A percentile compares a stretch with the other conserved stretches of the same genome.
These are phyloP conservation scores for Polyporus tsugae DNA, from an alignment of 1,284 basidiomycete genomes.

Conservation along the genomic window DNA sequence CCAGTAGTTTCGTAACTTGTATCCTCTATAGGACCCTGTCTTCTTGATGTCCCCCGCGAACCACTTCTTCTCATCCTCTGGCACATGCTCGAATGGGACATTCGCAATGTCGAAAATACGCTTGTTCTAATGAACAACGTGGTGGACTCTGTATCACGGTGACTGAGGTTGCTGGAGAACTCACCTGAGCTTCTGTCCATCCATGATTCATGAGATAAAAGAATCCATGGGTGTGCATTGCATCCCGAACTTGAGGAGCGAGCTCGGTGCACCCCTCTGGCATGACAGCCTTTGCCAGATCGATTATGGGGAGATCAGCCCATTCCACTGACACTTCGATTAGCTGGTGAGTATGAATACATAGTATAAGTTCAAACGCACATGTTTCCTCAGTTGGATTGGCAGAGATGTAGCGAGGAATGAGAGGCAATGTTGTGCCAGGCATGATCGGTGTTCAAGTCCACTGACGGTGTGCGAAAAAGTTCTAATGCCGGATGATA, in stretches of 20 bases:
- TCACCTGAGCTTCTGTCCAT: conserved; percentile 52
- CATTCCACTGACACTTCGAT: conserved; percentile 66
- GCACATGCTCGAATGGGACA: conserved; percentile 58
- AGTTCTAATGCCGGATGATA: not conserved
- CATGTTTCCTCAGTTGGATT: conserved; percentile 43
- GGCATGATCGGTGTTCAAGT: not conserved
- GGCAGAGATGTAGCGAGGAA: conserved; percentile 45
- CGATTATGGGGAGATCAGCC: conserved; percentile 70
- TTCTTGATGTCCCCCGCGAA: conserved; percentile 54
- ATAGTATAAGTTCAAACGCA: conserved; percentile 34
- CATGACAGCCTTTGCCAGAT: conserved; percentile 58
- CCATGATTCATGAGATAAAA: conserved; percentile 70
- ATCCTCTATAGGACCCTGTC: conserved; percentile 58
- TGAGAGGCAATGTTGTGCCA: not conserved
- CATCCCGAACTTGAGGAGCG: conserved; percentile 58
- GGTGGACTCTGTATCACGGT: conserved; percentile 46
- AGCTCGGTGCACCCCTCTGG: conserved; percentile 54
- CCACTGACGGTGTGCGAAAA: not conserved
- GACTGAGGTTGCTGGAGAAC: conserved; percentile 7
- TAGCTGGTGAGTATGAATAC: not conserved
- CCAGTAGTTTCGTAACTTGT: conserved; percentile 58
- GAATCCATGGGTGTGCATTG: conserved; percentile 65
- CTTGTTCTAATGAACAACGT: conserved; percentile 39
- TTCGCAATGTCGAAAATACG: conserved; percentile 67
- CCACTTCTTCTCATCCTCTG: conserved; percentile 57